Percentiles rank a stretch among this genome's conserved stretches.
These are phyloP conservation scores for Abrus pulchellus DNA, from an alignment of 306 rosid genomes.

Conservation along the genomic window DNA sequence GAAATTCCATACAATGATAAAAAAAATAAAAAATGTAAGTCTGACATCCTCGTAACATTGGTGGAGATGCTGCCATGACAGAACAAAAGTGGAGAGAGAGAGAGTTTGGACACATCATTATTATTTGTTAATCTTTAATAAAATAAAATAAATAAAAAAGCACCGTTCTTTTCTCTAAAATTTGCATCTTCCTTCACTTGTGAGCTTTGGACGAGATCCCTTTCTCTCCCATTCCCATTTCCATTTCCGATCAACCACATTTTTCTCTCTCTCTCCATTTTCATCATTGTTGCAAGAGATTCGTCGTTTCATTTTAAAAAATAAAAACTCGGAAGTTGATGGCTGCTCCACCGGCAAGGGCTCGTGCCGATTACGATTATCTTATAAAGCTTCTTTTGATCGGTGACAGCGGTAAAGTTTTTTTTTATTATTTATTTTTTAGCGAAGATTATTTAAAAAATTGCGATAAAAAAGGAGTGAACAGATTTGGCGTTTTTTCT, in stretches of 20 bases:
- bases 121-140: background rate
- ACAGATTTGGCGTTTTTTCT: no score
- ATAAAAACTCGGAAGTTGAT: slow-evolving; percentile 46
- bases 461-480: background rate
- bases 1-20: no score
- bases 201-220: slow-evolving; percentile 56
- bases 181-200: slow-evolving; percentile 47
- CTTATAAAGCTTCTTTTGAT: slow-evolving; percentile 95
- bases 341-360: slow-evolving; percentile 99
- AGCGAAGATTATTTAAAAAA: background rate
- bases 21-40: no score
- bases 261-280: slow-evolving; percentile 14
- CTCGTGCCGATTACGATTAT: slow-evolving; percentile 98
- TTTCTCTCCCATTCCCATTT: slow-evolving; percentile 22
- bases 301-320: slow-evolving; percentile 12
- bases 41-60: background rate
- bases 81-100: slow-evolving; percentile 28
- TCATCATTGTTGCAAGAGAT: slow-evolving; percentile 37
- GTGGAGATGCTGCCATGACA: slow-evolving; percentile 36
- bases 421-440: background rate
- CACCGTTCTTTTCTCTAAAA: slow-evolving; percentile 51
- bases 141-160: background rate
- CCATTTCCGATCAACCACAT: background rate
- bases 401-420: slow-evolving; percentile 86
- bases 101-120: background rate